phyloP scores from a whole-genome alignment of 192 early-diverging fungal genomes.

The Linnemannia zychae region DNA sequence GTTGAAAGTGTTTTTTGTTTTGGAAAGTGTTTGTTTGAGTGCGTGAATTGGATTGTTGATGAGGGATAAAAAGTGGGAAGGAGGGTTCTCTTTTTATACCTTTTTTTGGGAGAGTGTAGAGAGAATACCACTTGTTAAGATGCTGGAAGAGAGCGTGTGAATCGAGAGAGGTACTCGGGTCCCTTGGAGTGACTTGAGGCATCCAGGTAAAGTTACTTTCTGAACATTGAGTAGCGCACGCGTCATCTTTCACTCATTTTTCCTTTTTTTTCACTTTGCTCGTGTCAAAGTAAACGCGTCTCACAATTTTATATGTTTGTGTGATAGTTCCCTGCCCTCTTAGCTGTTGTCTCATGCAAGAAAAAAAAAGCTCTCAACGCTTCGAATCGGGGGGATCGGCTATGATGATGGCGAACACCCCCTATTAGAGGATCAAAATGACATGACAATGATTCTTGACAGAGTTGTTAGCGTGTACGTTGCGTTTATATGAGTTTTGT shows the following conservation, averaged over 20 bases:
- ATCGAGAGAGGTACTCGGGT: background rate
- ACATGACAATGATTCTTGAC: background rate
- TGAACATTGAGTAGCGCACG: background rate
- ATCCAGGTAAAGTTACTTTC: background rate
- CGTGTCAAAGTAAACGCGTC: background rate
- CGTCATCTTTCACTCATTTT: background rate
- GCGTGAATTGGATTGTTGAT: slow-evolving; percentile 1
- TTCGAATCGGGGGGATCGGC: background rate
- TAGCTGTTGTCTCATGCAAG: background rate
- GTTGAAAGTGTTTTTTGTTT: slow-evolving; percentile 7
- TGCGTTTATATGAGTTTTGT: background rate
- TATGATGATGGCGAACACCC: background rate
- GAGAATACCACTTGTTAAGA: background rate
- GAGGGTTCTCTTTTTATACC: background rate
- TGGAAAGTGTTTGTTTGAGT: slow-evolving; percentile 13
- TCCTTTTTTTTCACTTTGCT: background rate
- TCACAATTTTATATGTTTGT: too few species aligned
- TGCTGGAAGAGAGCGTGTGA: background rate
- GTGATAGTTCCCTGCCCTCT: background rate
- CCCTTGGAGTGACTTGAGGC: background rate
- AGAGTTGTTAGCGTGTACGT: background rate
- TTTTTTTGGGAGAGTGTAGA: background rate
- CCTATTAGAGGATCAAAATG: background rate
- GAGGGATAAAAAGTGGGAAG: background rate
- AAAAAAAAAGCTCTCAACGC: background rate